Conservation (phyloP, 1,139 yeast species). For the Scheffersomyces lignicola region DNA sequence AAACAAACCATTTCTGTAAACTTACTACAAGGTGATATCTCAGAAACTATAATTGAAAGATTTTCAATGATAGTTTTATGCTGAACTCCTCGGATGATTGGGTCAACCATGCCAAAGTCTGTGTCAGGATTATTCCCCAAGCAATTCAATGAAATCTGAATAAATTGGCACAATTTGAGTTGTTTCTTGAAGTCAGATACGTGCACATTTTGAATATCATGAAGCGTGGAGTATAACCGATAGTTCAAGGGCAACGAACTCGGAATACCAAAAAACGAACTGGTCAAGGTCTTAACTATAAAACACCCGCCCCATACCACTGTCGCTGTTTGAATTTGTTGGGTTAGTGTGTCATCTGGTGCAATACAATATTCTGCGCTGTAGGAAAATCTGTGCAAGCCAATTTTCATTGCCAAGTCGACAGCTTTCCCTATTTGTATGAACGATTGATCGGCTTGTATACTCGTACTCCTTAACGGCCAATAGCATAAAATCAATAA, state of each 20-base stretch:
- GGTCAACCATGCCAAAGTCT: conserved; percentile 3
- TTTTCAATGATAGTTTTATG: background rate
- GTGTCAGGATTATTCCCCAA: conserved; percentile 3
- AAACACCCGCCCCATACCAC: conserved; percentile 3
- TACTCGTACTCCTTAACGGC: conserved; percentile 1
- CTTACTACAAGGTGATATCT: conserved; percentile 1
- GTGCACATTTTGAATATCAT: background rate
- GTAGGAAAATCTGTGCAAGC: conserved; percentile 1
- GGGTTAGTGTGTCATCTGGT: background rate
- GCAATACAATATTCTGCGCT: conserved; percentile 2
- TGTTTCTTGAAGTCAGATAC: background rate
- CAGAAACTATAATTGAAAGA: background rate
- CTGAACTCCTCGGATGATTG: background rate
- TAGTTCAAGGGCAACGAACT: conserved; percentile 3
- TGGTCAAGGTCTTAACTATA: background rate
- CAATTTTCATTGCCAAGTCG: conserved; percentile 1
- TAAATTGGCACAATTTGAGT: background rate
- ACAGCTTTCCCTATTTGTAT: background rate
- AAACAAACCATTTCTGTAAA: background rate
- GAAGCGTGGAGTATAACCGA: background rate
- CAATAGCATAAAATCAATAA: background rate
- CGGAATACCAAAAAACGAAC: conserved; percentile 2
- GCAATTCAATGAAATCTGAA: conserved; percentile 1
- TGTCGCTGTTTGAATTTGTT: conserved; percentile 3
- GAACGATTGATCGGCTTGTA: conserved; percentile 1